Evolutionary conservation across 1,284 basidiomycete genomes (phyloP), one percentile per base, ranked within the genome.

Genomic region (Tylopilus orsonianus): DNA sequence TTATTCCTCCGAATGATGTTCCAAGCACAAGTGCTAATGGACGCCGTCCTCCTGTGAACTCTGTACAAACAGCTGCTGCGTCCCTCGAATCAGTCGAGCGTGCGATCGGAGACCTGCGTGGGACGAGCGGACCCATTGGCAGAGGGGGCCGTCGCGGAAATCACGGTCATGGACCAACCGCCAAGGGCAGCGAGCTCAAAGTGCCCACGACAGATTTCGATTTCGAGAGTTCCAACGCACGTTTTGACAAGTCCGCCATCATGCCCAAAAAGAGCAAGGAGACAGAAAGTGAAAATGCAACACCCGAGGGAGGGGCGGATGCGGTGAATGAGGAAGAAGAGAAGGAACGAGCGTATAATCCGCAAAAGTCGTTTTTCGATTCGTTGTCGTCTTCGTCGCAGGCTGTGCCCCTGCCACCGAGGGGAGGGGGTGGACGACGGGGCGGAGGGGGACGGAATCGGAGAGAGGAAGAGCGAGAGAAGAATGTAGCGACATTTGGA

Each of bases 401-500:
- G 46, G 64, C 59, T 20, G 55, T 42, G 33, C 53, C 57, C 5
- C 67, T 69, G 19, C 63, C 71, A 2, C 64, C 72, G 29, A 68
- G 75, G 20, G 67, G 76, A 10, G 65, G 71, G 9, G 64, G 73
- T 23, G 69, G 80, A 2, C 69, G 81, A 19, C 71, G 78, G 8
- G 76, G 77, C 12, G 75, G 71, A 19, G 74, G 67, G 10, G 83
- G 81, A 1, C 71, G 81, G 45, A 87, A 81, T 57, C 76, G 87
- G 54, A 67, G 87, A 40, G 87, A 90, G 57, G 87, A 90, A 58
- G 87, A 90, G 62, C 69, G 87, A 50, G 85, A 87, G 65, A 78
- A 79, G 66, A 90, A 90, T 58, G 79, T 90, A 7, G 85, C 85
- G 27, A 90, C 87, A 12, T 90, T 90, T 72, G 87, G 87, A 5